These are phyloP conservation scores for Aspergillus phoenicis DNA, from an alignment of 2,329 filamentous ascomycete species.

Conservation along the genomic window DNA sequence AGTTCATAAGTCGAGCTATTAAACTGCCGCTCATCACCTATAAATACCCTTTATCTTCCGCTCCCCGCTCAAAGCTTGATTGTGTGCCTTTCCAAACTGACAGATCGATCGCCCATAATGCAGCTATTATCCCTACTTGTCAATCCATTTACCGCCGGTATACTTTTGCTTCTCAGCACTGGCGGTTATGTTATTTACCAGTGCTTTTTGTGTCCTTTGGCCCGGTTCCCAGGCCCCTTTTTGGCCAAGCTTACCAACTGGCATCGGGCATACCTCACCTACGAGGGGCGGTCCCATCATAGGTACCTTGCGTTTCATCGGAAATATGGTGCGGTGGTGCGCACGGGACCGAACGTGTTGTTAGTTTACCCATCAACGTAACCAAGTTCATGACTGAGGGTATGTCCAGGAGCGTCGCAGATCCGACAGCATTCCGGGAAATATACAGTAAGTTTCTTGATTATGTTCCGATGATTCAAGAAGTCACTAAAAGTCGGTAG, in stretches of 20 bases:
- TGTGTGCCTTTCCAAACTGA: too few species aligned
- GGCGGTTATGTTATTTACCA: not conserved
- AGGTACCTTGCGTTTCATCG: not conserved
- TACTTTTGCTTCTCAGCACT: not conserved
- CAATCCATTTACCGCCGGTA: not conserved
- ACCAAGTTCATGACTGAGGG: not conserved
- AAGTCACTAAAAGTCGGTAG: not conserved
- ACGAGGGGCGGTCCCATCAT: not conserved
- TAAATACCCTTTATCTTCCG: too few species aligned
- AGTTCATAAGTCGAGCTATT: too few species aligned
- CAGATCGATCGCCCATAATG: not conserved
- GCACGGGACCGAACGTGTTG: not conserved
- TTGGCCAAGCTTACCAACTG: not conserved
- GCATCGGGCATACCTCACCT: not conserved
- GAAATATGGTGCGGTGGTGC: not conserved
- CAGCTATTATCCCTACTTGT: not conserved
- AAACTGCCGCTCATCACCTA: too few species aligned
- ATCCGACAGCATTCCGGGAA: not conserved
- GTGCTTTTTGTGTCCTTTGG: not conserved
- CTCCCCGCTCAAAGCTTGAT: too few species aligned
- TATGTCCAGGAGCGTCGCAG: not conserved
- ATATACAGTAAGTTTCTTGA: not conserved
- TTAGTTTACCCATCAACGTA: not conserved
- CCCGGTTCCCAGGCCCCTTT: not conserved
- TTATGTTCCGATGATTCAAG: not conserved